Percentiles rank a stretch among this genome's conserved stretches.
Conservation (phyloP, 345 rosid species). For the Cardamine chenopodiifolia region DNA sequence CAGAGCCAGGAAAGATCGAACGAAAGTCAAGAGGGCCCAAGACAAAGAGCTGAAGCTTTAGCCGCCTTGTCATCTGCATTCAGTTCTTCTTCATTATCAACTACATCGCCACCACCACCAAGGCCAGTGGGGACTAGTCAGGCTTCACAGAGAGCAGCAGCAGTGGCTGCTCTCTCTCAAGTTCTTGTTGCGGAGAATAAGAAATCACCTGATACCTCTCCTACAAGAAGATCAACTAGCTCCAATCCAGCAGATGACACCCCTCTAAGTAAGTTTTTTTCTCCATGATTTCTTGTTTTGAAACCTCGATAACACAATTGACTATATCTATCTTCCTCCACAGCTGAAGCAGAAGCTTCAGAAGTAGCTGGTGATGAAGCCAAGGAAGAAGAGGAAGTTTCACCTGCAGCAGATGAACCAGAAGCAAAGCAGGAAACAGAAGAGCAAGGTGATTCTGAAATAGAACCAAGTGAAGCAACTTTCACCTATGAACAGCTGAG, state of each 20-base stretch:
- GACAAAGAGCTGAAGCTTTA: slow-evolving; percentile 85
- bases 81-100: slow-evolving; percentile 54
- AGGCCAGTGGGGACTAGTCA: slow-evolving; percentile 52
- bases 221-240: slow-evolving; percentile 50
- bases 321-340: slow-evolving; percentile 9
- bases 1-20: slow-evolving; percentile 61
- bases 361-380: slow-evolving; percentile 50
- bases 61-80: slow-evolving; percentile 83
- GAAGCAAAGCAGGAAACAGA: slow-evolving; percentile 41
- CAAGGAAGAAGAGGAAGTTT: slow-evolving; percentile 56
- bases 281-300: not conserved
- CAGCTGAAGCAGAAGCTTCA: slow-evolving; percentile 57
- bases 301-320: not conserved
- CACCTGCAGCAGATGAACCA: slow-evolving; percentile 42
- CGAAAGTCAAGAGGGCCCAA: slow-evolving; percentile 56
- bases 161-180: slow-evolving; percentile 92
- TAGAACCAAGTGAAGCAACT: slow-evolving; percentile 42
- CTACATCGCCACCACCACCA: slow-evolving; percentile 50
- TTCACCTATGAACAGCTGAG: slow-evolving; percentile 87
- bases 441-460: slow-evolving; percentile 44
- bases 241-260: slow-evolving; percentile 55
- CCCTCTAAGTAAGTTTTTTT: slow-evolving; percentile 47
- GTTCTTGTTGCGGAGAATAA: slow-evolving; percentile 90
- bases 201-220: slow-evolving; percentile 66
- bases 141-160: slow-evolving; percentile 96